These are phyloP conservation scores for Talaromyces sp. DNA, from an alignment of 2,329 filamentous ascomycete species.

Conservation along the genomic window DNA sequence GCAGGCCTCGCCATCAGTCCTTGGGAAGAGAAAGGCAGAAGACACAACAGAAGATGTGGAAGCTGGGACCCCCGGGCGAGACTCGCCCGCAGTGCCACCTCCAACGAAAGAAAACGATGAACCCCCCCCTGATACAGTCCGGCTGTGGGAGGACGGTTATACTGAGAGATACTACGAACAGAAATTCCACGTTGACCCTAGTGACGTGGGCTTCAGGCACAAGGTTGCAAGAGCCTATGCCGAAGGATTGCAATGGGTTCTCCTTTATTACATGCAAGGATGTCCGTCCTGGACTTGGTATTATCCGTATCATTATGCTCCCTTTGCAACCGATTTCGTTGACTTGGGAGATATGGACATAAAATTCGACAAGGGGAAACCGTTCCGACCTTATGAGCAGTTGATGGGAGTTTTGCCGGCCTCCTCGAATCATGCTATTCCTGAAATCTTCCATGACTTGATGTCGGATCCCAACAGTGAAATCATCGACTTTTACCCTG, in stretches of 20 bases:
- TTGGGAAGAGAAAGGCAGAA: slow-evolving; percentile 62
- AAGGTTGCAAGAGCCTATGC: slow-evolving; percentile 88
- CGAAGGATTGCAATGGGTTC: slow-evolving; percentile 90
- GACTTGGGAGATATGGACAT: slow-evolving; percentile 75
- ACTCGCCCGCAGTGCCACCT: slow-evolving; percentile 49
- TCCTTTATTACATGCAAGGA: slow-evolving; percentile 96
- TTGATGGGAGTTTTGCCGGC: slow-evolving; percentile 97
- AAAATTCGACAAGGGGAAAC: slow-evolving; percentile 74
- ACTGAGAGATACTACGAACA: slow-evolving; percentile 94
- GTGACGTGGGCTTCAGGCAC: slow-evolving; percentile 80
- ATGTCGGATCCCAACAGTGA: slow-evolving; percentile 86
- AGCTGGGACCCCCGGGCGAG: slow-evolving; percentile 41
- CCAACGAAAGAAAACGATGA: slow-evolving; percentile 46
- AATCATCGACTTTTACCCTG: slow-evolving; percentile 96
- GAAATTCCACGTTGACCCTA: slow-evolving; percentile 81
- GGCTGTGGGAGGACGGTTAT: slow-evolving; percentile 93
- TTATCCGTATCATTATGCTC: slow-evolving; percentile 97
- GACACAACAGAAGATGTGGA: slow-evolving; percentile 58
- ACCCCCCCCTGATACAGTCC: slow-evolving; percentile 71
- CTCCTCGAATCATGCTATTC: slow-evolving; percentile 85
- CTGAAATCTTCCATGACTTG: slow-evolving; percentile 78
- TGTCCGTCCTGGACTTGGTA: slow-evolving; percentile 99
- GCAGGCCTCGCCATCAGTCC: slow-evolving; percentile 29
- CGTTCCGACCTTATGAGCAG: slow-evolving; percentile 92
- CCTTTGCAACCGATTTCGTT: slow-evolving; percentile 92